Percentiles rank a stretch among this genome's conserved stretches.
These are phyloP conservation scores for Gloeostereum incarnatum DNA, from an alignment of 768 basidiomycete species.

Conservation along the genomic window DNA sequence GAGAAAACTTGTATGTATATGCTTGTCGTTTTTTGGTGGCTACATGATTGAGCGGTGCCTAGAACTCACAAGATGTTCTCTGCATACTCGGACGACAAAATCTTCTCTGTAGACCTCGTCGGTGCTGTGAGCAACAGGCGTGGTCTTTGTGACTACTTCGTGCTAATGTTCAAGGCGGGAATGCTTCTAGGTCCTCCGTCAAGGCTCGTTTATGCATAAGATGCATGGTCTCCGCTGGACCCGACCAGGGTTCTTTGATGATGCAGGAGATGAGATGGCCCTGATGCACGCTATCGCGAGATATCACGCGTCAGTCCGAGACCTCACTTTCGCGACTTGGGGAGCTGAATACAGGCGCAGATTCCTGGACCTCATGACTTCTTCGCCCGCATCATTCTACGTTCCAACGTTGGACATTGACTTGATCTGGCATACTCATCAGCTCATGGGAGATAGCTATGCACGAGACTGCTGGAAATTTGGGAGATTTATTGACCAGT, in stretches of 20 bases:
- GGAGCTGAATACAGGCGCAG: background rate
- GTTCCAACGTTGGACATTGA: background rate
- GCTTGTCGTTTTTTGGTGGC: no score
- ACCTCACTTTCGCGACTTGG: background rate
- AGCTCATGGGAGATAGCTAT: background rate
- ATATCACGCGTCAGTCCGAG: conserved; percentile 5
- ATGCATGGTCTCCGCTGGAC: conserved; percentile 4
- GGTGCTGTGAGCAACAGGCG: conserved; percentile 1
- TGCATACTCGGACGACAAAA: conserved; percentile 2
- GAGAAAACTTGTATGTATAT: no score
- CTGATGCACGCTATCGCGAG: conserved; percentile 3
- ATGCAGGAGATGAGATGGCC: background rate
- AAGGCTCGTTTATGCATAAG: conserved; percentile 5
- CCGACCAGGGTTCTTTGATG: background rate
- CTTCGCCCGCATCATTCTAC: background rate
- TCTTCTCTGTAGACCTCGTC: conserved; percentile 3
- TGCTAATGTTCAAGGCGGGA: background rate
- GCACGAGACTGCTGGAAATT: background rate
- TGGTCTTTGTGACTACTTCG: background rate
- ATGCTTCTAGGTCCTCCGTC: conserved; percentile 1
- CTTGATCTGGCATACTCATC: no score
- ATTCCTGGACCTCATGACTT: background rate
- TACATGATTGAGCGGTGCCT: background rate
- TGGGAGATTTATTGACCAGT: conserved; percentile 1
- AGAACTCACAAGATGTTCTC: background rate